Evolutionary conservation across 306 rosid species (phyloP), one percentile per base, ranked within the genome.

Genomic region (Argentina anserina): DNA sequence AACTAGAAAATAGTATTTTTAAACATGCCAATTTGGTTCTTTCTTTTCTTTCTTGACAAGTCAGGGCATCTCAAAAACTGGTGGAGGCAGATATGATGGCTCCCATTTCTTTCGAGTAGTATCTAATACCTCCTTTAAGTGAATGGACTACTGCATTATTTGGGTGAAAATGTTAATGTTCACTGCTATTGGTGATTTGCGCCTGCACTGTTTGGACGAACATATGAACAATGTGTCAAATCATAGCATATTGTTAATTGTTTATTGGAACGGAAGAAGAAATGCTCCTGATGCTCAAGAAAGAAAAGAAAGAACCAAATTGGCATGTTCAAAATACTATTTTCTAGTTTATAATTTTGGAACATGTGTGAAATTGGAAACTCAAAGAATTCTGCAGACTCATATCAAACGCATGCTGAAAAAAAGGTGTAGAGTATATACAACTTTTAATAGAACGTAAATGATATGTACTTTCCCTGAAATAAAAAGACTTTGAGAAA

Each of bases 191-290:
- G 59, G 11, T 14, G n/a, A 46, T 26, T 58, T 58, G 40, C 46
- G n/a, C n/a, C 31, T 9, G 26, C 46, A 52, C 55, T 53, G 36
- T 56, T 46, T 49, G 34, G 66, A 10, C 72, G 89, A 82, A 84
- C 87, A 81, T 15, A 59, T 29, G 62, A 56, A 26, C 62, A 56
- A 81, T 15, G 65, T 78, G 79, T 87, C 89, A 75, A 75, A 76
- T 87, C 86, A 26, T 49, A 65, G 59, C 33, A 78, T 31, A 77
- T 61, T 10, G 64, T 25, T 68, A 9, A 62, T 75, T 56, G 34
- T 52, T 21, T 18, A 15, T 6, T 47, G 1, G 1, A 47, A 46
- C 3, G 5, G 36, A 47, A 47, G 10, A 47, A 47, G 10, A 14
- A 47, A 47, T 45, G 55, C 9, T 28, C 39, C 56, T 4, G 40